Conservation (phyloP, 352 stramenopile genomes). For the Phytophthora tentaculata region DNA sequence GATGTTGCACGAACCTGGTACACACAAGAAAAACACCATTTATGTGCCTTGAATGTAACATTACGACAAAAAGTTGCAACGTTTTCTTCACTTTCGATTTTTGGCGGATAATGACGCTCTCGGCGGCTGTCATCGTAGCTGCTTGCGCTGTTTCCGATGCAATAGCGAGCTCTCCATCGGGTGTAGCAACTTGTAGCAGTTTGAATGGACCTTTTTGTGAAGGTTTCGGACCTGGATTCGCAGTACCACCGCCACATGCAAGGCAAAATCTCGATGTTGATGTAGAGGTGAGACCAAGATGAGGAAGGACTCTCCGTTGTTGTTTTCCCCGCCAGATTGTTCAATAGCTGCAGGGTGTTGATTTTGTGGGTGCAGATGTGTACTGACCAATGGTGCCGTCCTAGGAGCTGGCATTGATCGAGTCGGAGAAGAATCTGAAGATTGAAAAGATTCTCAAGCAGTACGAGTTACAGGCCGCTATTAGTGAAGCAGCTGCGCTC, state of each 20-base stretch:
- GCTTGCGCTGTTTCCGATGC: constrained; percentile 13
- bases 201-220: constrained; percentile 73
- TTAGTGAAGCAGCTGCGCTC: constrained; percentile 15
- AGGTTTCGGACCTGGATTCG: constrained; percentile 34
- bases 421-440: constrained; percentile 52
- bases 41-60: constrained; percentile 19
- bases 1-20: constrained; percentile 23
- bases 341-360: neutral
- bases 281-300: constrained; percentile 41
- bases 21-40: constrained; percentile 3
- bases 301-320: neutral
- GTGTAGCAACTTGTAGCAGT: constrained; percentile 54
- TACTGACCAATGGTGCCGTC: neutral
- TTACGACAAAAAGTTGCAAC: constrained; percentile 17
- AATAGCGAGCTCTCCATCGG: neutral
- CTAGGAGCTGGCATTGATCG: constrained; percentile 32
- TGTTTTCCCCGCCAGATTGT: neutral
- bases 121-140: constrained; percentile 3
- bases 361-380: neutral
- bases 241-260: constrained; percentile 45
- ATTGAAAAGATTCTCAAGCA: constrained; percentile 72
- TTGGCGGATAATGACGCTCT: constrained; percentile 24
- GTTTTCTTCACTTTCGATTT: constrained; percentile 12
- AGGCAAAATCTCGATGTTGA: constrained; percentile 47
- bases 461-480: constrained; percentile 58